These are phyloP conservation scores for Amphicarpaea edgeworthii DNA, from an alignment of 306 rosid species.

Conservation along the genomic window DNA sequence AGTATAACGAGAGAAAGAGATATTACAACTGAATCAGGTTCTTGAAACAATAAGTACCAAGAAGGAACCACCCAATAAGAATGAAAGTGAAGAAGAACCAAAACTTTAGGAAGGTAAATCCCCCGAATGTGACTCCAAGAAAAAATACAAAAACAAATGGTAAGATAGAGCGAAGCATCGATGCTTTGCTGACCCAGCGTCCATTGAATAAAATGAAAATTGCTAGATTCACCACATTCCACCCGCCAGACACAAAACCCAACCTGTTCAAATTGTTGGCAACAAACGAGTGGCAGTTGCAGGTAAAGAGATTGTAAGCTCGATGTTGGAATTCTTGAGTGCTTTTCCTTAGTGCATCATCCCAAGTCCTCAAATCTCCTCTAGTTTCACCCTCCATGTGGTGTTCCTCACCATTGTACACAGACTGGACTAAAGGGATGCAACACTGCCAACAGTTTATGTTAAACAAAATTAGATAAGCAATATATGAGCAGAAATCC, in stretches of 20 bases:
- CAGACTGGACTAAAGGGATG: conserved; percentile 50
- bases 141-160: conserved; percentile 69
- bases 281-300: conserved; percentile 97
- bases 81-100: conserved; percentile 60
- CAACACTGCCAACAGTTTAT: conserved; percentile 61
- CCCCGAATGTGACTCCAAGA: conserved; percentile 75
- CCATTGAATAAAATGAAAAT: conserved; percentile 79
- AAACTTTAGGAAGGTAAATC: conserved; percentile 72
- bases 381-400: conserved; percentile 56
- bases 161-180: conserved; percentile 66
- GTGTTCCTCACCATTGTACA: conserved; percentile 51
- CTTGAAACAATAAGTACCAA: conserved; percentile 87
- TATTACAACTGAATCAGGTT: conserved; percentile 77
- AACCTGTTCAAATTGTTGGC: conserved; percentile 88
- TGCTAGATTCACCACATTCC: conserved; percentile 99
- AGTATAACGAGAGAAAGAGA: conserved; percentile 25
- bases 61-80: conserved; percentile 90
- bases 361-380: conserved; percentile 73
- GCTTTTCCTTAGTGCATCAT: conserved; percentile 76
- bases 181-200: conserved; percentile 78
- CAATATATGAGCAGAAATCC: conserved; percentile 33
- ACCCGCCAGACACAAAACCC: conserved; percentile 71
- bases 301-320: conserved; percentile 80
- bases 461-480: conserved; percentile 46
- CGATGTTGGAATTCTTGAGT: conserved; percentile 92